Evolutionary conservation across 2,329 filamentous ascomycete species (phyloP), one percentile per base, ranked within the genome.

Genomic region (Incumbomyces lentus): DNA sequence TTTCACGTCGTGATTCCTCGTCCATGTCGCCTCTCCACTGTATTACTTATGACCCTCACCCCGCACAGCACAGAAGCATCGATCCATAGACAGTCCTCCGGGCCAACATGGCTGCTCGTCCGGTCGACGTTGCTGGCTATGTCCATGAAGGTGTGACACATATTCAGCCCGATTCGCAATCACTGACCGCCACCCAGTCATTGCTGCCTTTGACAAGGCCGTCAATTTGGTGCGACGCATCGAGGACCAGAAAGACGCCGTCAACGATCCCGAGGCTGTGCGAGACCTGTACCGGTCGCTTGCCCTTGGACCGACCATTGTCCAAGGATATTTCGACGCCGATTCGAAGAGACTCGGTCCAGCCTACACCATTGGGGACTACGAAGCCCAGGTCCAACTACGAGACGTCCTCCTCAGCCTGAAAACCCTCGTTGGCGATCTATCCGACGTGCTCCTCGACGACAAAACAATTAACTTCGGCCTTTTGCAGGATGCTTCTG

Each of bases 341-440:
- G 59, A 65, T 22, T 51, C 58, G 26, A 55, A 54, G 40, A 55
- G 59, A 19, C 61, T 67, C 45, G 65, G 66, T 22, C 53, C 58
- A 22, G 49, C 50, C 26, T 67, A 64, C 49, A 59, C 60, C 26
- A 49, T 52, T 22, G 66, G 66, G 6, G 66, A 68, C 49, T 55
- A 55, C 32, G 57, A 60, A 35, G 62, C 65, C 14, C 57, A 62
- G 1, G 63, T 67, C 41, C 56, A 62, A 34, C 56, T 68, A 50
- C 66, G 65, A 50, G 62, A 66, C 48, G 63, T 68, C 34, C 55
- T 66, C 29, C 64, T 64, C 44, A 59, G 56, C 30, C 55, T 68
- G 2, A 64, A 68, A 49, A 58, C 58, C 1, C 46, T 68, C 18
- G 54, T 68, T 26, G 54, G 55, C 16, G 60, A 59, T 17, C 58